Evolutionary conservation across 495 filamentous ascomycete species (phyloP).

Genomic region (Oleoguttula mirabilis): DNA sequence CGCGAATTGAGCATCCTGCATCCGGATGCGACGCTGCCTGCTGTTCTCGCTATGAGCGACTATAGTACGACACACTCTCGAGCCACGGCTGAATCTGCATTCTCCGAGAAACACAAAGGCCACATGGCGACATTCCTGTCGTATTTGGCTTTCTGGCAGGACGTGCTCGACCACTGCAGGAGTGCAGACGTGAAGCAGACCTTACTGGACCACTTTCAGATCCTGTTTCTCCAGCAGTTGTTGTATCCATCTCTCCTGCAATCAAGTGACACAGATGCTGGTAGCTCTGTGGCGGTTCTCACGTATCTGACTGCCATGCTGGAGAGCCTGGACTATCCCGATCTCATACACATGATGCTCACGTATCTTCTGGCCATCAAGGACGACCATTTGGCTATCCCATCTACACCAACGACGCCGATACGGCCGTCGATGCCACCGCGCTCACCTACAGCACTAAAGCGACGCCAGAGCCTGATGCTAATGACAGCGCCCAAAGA

Average conservation of each 20-base stretch:
- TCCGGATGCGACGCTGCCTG: constrained; percentile 55
- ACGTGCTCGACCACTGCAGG: constrained; percentile 87
- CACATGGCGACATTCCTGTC: constrained; percentile 90
- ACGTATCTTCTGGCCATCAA: constrained; percentile 61
- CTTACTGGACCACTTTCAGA: constrained; percentile 89
- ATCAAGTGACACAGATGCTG: constrained; percentile 91
- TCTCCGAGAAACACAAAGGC: constrained; percentile 55
- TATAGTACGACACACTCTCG: constrained; percentile 50
- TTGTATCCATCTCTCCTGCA: constrained; percentile 93
- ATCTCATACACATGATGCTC: constrained; percentile 86
- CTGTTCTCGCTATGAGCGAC: constrained; percentile 77
- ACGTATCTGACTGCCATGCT: constrained; percentile 87
- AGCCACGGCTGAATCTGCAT: constrained; percentile 57
- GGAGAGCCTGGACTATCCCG: constrained; percentile 78
- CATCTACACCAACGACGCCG: constrained; percentile 32
- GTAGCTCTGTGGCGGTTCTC: constrained; percentile 88
- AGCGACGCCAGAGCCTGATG: constrained; percentile 77
- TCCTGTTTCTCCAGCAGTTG: constrained; percentile 89
- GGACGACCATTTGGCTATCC: constrained; percentile 35
- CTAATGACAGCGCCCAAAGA: constrained; percentile 65
- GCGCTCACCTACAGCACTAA: constrained; percentile 48
- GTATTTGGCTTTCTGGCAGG: constrained; percentile 94
- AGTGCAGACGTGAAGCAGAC: constrained; percentile 85
- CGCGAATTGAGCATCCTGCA: constrained; percentile 36
- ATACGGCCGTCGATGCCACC: constrained; percentile 25